A percentile compares a stretch with the other conserved stretches of the same genome.
phyloP scores from a whole-genome alignment of 2,329 filamentous ascomycete species.

The Dichotomopilus funicola region DNA sequence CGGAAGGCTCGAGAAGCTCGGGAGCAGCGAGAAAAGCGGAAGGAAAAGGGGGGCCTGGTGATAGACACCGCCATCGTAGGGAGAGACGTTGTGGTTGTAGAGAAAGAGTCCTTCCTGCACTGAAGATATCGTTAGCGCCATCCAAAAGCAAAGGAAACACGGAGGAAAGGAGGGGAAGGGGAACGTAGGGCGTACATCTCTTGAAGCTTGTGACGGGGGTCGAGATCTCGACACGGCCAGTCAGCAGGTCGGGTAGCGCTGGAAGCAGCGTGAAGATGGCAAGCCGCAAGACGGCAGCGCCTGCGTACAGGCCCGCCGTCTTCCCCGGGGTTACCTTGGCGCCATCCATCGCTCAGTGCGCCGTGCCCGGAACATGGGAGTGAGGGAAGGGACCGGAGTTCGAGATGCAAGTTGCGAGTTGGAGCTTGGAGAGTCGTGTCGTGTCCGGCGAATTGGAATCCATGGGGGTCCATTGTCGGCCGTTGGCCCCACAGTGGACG shows the following conservation, averaged over 20 bases:
- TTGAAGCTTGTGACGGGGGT: conserved; percentile 98
- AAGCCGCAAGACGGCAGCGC: conserved; percentile 72
- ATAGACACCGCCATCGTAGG: conserved; percentile 87
- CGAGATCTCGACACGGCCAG: conserved; percentile 89
- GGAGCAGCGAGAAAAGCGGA: conserved; percentile 83
- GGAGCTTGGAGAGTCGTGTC: background rate
- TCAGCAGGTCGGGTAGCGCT: conserved; percentile 74
- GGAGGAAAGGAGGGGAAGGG: background rate
- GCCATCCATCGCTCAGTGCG: conserved; percentile 29
- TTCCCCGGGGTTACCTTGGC: conserved; percentile 34
- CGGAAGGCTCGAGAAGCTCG: conserved; percentile 58
- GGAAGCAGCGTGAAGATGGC: conserved; percentile 77
- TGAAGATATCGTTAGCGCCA: conserved; percentile 30
- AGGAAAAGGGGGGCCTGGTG: conserved; percentile 82
- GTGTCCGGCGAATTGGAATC: conserved; percentile 9
- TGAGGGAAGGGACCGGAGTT: conserved; percentile 5
- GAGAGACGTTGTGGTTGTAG: conserved; percentile 92
- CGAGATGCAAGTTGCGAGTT: conserved; percentile 3
- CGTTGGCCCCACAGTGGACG: background rate
- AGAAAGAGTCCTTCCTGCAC: conserved; percentile 96
- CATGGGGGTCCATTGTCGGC: background rate
- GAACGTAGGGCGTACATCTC: conserved; percentile 57
- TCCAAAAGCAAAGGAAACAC: background rate
- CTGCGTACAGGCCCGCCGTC: conserved; percentile 63
- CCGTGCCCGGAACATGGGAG: conserved; percentile 21